Base-by-base conservation (phyloP, 2,329 filamentous ascomycete species). In the Fusarium lyarnte region DNA sequence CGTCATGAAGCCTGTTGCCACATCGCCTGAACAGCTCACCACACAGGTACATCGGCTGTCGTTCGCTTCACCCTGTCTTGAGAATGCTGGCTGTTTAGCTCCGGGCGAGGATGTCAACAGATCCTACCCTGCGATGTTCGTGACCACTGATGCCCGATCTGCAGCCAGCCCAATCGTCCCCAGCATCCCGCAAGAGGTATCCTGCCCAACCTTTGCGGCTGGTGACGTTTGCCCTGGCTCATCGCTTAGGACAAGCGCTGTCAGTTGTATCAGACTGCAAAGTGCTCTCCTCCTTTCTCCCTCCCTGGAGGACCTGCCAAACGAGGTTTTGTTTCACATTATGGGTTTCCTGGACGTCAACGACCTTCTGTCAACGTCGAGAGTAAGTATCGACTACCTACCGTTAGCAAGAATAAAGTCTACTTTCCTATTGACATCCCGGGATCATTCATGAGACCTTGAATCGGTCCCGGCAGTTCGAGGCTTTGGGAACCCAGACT, bases 261-360 rank as follows among this genome's bases (percentile, higher is more conserved):
- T 25, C 46, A 23, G 36, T 21, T 42, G 47, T 16, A 38, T 57
- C 41, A 41, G 43, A 14, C 16, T 68, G 33, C 39, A 45, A 19
- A 45, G 52, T 46, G 45, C 45, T 33, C 38, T 49, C 8, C 31
- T 27, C 42, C 49, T 49, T n/a, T 54, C 70, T 38, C 55, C 73
- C 66, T 72, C 77, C 63, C 74, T 82, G 80, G 82, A 84, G 58
- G 78, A 80, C 45, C 80, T 90, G 51, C 88, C 88, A 29, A 89
- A 87, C 78, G 88, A 90, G 79, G 78, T 90, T 33, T 79, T 90
- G 58, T 84, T 87, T 69, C 84, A 88, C 63, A 87, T 90, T 45
- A 80, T 90, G 69, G 82, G 84, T 58, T 88, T 86, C 72, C 80
- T 90, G 61, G 88, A 90, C 69, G 87, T 90, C 49, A 83, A 82